phyloP scores from a whole-genome alignment of 768 basidiomycete species.

The Lyophyllum semitale region DNA sequence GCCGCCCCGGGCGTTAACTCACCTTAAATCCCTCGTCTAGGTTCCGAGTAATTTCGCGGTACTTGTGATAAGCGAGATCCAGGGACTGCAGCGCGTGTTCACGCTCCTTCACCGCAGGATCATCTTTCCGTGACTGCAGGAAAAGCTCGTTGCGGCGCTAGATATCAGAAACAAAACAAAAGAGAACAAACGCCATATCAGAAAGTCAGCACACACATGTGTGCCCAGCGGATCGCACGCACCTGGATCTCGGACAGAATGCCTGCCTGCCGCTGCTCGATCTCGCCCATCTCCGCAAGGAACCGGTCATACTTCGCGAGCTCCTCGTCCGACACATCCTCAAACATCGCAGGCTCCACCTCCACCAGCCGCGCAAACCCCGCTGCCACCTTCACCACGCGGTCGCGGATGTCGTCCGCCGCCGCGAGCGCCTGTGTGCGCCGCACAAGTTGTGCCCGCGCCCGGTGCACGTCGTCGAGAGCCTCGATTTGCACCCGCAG shows the following conservation, averaged over 20 bases:
- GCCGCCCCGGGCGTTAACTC: conserved; percentile 12
- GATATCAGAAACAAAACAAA: not conserved
- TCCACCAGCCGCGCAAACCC: conserved; percentile 68
- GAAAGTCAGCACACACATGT: not conserved
- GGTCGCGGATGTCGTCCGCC: conserved; percentile 72
- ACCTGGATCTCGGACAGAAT: conserved; percentile 74
- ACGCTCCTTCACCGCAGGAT: conserved; percentile 75
- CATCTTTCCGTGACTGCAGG: conserved; percentile 75
- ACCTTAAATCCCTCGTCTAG: conserved; percentile 89
- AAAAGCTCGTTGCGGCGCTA: conserved; percentile 71
- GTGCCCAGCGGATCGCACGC: too few relatives aligned
- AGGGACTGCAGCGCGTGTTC: conserved; percentile 82
- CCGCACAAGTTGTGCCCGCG: conserved; percentile 61
- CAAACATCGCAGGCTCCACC: conserved; percentile 85
- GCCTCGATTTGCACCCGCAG: conserved; percentile 77
- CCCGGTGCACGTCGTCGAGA: conserved; percentile 69
- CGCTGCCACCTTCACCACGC: conserved; percentile 65
- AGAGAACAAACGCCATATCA: not conserved
- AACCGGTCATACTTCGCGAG: conserved; percentile 81
- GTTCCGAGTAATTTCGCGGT: conserved; percentile 81
- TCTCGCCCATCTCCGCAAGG: conserved; percentile 56
- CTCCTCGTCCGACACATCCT: conserved; percentile 77
- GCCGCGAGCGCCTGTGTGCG: conserved; percentile 63
- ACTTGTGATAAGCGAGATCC: conserved; percentile 85
- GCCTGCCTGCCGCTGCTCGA: conserved; percentile 61